Evolutionary conservation across 2,329 filamentous ascomycete genomes (phyloP).

Genomic region (Colletotrichum liriopes): DNA sequence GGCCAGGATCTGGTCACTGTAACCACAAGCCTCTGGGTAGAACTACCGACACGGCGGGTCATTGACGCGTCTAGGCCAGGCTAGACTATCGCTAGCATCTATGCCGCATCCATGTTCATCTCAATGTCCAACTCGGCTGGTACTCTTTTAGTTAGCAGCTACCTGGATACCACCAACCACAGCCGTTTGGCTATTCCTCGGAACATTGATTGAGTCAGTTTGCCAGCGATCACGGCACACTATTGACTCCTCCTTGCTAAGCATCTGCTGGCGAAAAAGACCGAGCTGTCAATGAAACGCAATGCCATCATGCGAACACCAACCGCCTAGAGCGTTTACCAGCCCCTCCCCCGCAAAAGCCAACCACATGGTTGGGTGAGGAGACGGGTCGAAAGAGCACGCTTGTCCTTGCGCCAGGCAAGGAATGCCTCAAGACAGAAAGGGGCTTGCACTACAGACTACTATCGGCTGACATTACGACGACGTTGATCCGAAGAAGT

Average conservation of each 20-base stretch:
- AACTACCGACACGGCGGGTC: constrained; percentile 22
- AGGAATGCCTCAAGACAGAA: neutral
- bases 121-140: neutral
- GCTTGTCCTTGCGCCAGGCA: neutral
- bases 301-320: constrained; percentile 23
- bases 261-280: constrained; percentile 1
- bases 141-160: constrained; percentile 19
- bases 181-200: constrained; percentile 19
- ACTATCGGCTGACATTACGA: constrained; percentile 17
- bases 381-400: constrained; percentile 1
- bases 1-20: neutral
- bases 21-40: constrained; percentile 1
- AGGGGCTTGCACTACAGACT: neutral
- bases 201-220: constrained; percentile 23
- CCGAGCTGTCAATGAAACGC: constrained; percentile 23
- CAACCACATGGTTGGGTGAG: constrained; percentile 14
- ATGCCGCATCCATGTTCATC: constrained; percentile 19
- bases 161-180: constrained; percentile 18
- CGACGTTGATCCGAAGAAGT: constrained; percentile 38
- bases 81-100: neutral
- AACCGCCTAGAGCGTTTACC: neutral
- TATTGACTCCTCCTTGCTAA: constrained; percentile 10
- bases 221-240: neutral
- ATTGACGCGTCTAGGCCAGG: constrained; percentile 9
- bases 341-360: constrained; percentile 28